phyloP scores from a whole-genome alignment of 345 rosid species.

The Fremontodendron californicum region DNA sequence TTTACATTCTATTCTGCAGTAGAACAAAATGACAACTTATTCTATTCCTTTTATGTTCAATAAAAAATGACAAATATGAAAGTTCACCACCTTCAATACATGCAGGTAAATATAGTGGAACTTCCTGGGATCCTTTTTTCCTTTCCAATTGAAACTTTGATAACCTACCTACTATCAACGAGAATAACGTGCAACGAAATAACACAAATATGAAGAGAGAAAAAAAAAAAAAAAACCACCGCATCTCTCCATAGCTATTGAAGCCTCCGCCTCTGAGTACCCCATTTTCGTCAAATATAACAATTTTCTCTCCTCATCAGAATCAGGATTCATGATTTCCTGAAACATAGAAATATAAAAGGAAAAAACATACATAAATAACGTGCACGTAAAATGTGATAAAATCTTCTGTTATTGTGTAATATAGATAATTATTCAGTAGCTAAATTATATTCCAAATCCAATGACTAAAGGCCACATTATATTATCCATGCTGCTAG shows the following conservation, averaged over 20 bases:
- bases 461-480: background rate
- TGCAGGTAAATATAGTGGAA: slow-evolving; percentile 11
- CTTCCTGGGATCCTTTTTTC: background rate
- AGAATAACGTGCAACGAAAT: background rate
- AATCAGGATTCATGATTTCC: slow-evolving; percentile 36
- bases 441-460: background rate
- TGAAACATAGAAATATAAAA: slow-evolving; percentile 16
- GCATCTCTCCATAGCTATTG: slow-evolving; percentile 78
- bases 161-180: background rate
- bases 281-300: slow-evolving; percentile 58
- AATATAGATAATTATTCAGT: background rate
- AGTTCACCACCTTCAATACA: background rate
- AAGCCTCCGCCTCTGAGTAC: slow-evolving; percentile 52
- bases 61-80: background rate
- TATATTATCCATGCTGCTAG: background rate
- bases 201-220: background rate
- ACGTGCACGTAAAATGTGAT: background rate
- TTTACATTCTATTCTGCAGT: background rate
- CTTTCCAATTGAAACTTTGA: background rate
- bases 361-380: background rate
- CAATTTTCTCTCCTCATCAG: slow-evolving; percentile 36
- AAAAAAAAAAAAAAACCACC: slow-evolving; percentile 48
- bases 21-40: background rate
- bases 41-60: background rate
- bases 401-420: background rate